Percentiles rank a stretch among this genome's conserved stretches.
Conservation (phyloP, 306 rosid species). For the Castanospermum australe region DNA sequence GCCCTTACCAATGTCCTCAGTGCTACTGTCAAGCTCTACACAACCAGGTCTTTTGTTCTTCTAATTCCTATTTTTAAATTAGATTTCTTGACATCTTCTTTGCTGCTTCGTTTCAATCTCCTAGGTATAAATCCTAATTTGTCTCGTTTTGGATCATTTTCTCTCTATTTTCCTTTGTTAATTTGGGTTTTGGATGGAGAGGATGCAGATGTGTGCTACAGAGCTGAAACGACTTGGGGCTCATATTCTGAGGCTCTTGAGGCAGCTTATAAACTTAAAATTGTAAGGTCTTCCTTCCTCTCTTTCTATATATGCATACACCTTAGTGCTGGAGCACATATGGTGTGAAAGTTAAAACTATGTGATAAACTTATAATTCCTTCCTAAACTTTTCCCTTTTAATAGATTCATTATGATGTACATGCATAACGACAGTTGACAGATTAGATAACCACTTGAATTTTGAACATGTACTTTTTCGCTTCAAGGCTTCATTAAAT, state of each 20-base stretch:
- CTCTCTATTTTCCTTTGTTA: background rate
- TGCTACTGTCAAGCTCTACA: slow-evolving; percentile 69
- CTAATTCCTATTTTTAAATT: no score
- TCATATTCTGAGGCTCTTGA: slow-evolving; percentile 52
- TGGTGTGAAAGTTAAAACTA: background rate
- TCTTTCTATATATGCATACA: background rate
- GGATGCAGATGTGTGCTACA: slow-evolving; percentile 55
- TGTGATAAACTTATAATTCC: no score
- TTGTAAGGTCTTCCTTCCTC: slow-evolving; percentile 51
- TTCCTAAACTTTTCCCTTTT: background rate
- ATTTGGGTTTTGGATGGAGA: slow-evolving; percentile 20
- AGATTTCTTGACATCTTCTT: background rate
- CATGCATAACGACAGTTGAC: background rate
- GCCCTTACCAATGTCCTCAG: slow-evolving; percentile 57
- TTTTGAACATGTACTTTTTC: background rate
- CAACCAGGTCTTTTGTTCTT: slow-evolving; percentile 53
- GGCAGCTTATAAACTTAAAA: slow-evolving; percentile 56
- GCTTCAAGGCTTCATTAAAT: background rate
- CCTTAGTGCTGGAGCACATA: background rate
- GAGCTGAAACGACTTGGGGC: slow-evolving; percentile 72
- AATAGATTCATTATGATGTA: background rate
- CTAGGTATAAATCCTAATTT: background rate
- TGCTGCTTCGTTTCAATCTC: background rate
- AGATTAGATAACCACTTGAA: background rate
- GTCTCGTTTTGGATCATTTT: background rate